Evolutionary conservation across 2,329 filamentous ascomycete species (phyloP).

Genomic region (Claviceps sp.): DNA sequence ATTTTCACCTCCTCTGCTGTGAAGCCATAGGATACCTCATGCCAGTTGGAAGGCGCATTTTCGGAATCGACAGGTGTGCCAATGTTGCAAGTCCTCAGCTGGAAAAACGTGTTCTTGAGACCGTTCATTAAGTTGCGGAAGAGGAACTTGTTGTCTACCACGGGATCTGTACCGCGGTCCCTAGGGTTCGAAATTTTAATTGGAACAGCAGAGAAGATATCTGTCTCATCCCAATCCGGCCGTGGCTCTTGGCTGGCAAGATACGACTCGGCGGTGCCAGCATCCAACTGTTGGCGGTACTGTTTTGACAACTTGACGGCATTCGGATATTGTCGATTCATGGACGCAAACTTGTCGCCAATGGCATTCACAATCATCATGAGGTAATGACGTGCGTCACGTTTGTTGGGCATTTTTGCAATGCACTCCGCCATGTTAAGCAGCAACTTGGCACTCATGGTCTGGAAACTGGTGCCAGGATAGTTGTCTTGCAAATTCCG

Average conservation of each 20-base stretch:
- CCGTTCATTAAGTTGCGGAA: constrained; percentile 96
- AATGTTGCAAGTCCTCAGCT: constrained; percentile 81
- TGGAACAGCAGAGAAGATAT: constrained; percentile 91
- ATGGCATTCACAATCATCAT: constrained; percentile 98
- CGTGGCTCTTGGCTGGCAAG: constrained; percentile 67
- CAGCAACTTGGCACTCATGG: constrained; percentile 95
- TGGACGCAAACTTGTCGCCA: constrained; percentile 92
- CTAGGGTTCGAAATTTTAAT: constrained; percentile 91
- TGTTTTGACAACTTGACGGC: constrained; percentile 82
- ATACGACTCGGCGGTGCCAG: constrained; percentile 56
- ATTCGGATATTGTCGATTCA: constrained; percentile 94
- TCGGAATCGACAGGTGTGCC: constrained; percentile 56
- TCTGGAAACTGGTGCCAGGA: constrained; percentile 96
- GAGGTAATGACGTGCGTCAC: constrained; percentile 85
- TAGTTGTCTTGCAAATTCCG: constrained; percentile 91
- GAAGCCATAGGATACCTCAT: constrained; percentile 91
- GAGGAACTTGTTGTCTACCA: constrained; percentile 93
- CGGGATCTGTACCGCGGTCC: constrained; percentile 78
- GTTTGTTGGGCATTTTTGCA: constrained; percentile 82
- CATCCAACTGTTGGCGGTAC: constrained; percentile 56
- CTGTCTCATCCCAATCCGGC: constrained; percentile 95
- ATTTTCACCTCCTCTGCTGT: constrained; percentile 94
- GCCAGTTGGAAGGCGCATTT: constrained; percentile 80
- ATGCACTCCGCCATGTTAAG: constrained; percentile 99
- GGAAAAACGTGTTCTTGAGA: constrained; percentile 91